These are phyloP conservation scores for Rossbeevera mucosa DNA, from an alignment of 768 basidiomycete genomes.

Conservation along the genomic window DNA sequence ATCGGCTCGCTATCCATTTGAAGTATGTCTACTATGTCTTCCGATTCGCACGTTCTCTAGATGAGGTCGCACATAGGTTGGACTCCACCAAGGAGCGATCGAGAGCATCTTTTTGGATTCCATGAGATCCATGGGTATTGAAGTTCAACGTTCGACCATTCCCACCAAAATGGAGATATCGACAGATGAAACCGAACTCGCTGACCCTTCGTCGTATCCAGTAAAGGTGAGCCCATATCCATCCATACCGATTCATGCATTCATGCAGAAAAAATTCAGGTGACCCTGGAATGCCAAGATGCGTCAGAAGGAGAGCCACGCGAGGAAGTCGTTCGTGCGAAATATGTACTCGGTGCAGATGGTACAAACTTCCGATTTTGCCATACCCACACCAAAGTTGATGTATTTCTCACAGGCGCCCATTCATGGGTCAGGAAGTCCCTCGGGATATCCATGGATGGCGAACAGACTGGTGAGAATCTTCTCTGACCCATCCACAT, in stretches of 20 bases:
- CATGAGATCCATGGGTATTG: conserved; percentile 26
- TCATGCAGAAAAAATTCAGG: conserved; percentile 13
- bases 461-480: conserved; percentile 53
- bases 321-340: conserved; percentile 60
- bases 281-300: conserved; percentile 18
- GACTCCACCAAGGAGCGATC: conserved; percentile 34
- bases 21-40: conserved; percentile 32
- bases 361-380: conserved; percentile 35
- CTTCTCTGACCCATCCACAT: not conserved
- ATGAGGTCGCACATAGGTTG: conserved; percentile 13
- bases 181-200: conserved; percentile 17
- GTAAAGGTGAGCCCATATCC: not conserved
- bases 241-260: conserved; percentile 19
- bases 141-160: conserved; percentile 31
- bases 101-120: conserved; percentile 29
- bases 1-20: conserved; percentile 65
- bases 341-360: conserved; percentile 74
- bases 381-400: not conserved
- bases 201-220: conserved; percentile 8
- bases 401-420: conserved; percentile 45
- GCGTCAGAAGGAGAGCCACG: conserved; percentile 31
- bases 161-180: conserved; percentile 31
- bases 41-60: not conserved
- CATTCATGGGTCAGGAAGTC: conserved; percentile 80
- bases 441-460: conserved; percentile 66